Conservation (phyloP, 1,139 yeast genomes). For the Eremothecium cymbalariae region DNA sequence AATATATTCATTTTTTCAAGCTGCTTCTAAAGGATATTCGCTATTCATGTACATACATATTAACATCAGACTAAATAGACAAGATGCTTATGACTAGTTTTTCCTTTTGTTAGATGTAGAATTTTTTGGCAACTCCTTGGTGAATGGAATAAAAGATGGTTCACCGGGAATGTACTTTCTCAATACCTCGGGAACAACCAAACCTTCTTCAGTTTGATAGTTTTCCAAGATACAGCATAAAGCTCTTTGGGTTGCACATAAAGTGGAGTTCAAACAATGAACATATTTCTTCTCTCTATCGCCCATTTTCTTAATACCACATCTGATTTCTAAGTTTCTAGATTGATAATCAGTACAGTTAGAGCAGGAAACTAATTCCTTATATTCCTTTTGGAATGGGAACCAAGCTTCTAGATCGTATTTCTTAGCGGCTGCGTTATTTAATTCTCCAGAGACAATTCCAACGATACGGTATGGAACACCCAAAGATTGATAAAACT, state of each 20-base stretch:
- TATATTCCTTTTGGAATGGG: constrained; percentile 98
- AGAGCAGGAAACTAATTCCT: constrained; percentile 96
- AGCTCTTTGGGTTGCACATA: constrained; percentile 97
- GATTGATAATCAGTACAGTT: constrained; percentile 99
- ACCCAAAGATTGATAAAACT: constrained; percentile 83
- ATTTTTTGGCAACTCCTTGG: constrained; percentile 89
- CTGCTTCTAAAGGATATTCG: not conserved
- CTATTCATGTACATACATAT: not conserved
- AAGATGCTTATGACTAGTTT: constrained; percentile 8
- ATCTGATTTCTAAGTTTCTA: constrained; percentile 95
- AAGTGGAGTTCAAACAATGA: constrained; percentile 94
- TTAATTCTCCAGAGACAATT: constrained; percentile 95
- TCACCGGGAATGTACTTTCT: constrained; percentile 96
- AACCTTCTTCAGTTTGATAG: constrained; percentile 94
- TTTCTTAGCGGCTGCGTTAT: constrained; percentile 98
- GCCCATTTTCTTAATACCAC: constrained; percentile 94
- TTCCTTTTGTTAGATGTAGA: constrained; percentile 74
- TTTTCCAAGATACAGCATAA: constrained; percentile 94
- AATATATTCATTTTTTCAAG: not conserved
- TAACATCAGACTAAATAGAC: not conserved
- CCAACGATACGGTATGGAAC: constrained; percentile 96
- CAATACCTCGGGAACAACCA: constrained; percentile 87
- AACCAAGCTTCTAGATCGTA: constrained; percentile 99
- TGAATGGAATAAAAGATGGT: constrained; percentile 90
- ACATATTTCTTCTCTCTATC: constrained; percentile 97